Conservation (phyloP, 176 grass and related monocot species). For the Rhynchospora pubera region DNA sequence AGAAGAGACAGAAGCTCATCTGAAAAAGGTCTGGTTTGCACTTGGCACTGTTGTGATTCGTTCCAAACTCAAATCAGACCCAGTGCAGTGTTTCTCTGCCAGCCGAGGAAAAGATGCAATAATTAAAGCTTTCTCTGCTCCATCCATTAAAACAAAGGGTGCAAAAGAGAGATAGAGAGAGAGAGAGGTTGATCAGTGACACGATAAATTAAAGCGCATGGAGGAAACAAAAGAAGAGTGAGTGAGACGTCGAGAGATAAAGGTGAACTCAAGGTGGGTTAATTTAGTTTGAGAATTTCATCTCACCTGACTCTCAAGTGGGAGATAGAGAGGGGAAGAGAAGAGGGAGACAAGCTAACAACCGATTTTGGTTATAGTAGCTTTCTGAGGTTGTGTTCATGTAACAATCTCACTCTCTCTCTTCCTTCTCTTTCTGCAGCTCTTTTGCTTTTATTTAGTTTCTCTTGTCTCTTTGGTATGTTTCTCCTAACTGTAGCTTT, state of each 20-base stretch:
- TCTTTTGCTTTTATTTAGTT: conserved; percentile 4
- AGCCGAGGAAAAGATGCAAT: conserved; percentile 4
- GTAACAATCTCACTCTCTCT: conserved; percentile 8
- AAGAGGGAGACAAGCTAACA: conserved; percentile 19
- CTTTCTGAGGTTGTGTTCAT: conserved; percentile 17
- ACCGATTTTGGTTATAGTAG: conserved; percentile 22
- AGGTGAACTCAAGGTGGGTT: conserved; percentile 1
- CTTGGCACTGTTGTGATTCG: conserved; percentile 21
- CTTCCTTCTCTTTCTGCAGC: background rate
- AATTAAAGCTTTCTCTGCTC: background rate
- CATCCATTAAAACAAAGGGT: background rate
- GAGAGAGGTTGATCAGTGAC: background rate
- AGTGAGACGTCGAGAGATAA: background rate
- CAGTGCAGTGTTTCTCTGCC: background rate
- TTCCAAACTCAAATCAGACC: conserved; percentile 13
- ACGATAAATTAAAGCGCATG: background rate
- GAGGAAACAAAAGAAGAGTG: background rate
- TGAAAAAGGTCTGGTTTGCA: conserved; percentile 6
- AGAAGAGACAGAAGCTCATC: conserved; percentile 15
- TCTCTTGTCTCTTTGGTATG: conserved; percentile 16
- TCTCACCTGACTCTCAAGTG: background rate
- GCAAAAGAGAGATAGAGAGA: background rate
- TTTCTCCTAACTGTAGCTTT: conserved; percentile 27
- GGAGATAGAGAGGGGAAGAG: conserved; percentile 1
- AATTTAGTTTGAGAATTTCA: conserved; percentile 10